Base-by-base conservation (phyloP, 2,329 filamentous ascomycete genomes). In the Diplodia mutila region DNA sequence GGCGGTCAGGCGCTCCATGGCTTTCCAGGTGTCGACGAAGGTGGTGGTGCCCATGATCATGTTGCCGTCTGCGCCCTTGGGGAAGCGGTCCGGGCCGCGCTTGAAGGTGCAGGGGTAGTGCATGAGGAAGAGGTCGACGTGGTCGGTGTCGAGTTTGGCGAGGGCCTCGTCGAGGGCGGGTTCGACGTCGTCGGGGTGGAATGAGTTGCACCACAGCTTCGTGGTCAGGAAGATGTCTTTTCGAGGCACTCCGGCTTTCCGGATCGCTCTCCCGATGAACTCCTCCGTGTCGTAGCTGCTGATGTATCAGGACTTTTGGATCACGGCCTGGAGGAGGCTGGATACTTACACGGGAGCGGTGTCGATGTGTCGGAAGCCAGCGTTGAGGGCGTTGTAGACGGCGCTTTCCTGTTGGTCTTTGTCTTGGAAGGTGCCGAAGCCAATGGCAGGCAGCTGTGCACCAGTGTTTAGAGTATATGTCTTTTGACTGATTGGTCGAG, bases 161-260 rank as follows among this genome's bases (percentile, higher is more conserved):
- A 42, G 39, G 5, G 39, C 14, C 14, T 18, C 14, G 39, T 42
- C 39, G 18, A 42, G 39, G 39, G 39, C 39, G 16, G 16, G 14
- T n/a, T 51, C 48, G 9, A 51, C 48, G 11, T 42, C 39, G 48
- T 75, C 77, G 21, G 51, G 49, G 32, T 63, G 67, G 63, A 49
- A 75, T 72, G 79, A 83, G 76, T 87, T 88, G 79, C 88, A 89
- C 87, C 87, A 90, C 39, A 90, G 79, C 75, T 90, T 91, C 9
- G 87, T 89, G 1, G 86, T 89, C 70, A 91, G 82, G 77, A 90
- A 91, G 69, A 91, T 79, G 67, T 90, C 83, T 51, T 86, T 80
- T 53, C 89, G 84, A 68, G 89, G 88, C 12, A 91, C 83, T 49
- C 89, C 84, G 34, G 86, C 86, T 69, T 89, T 85, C 71, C 83